Conservation (phyloP, 768 basidiomycete genomes). For the Cystobasidium onofrii region DNA sequence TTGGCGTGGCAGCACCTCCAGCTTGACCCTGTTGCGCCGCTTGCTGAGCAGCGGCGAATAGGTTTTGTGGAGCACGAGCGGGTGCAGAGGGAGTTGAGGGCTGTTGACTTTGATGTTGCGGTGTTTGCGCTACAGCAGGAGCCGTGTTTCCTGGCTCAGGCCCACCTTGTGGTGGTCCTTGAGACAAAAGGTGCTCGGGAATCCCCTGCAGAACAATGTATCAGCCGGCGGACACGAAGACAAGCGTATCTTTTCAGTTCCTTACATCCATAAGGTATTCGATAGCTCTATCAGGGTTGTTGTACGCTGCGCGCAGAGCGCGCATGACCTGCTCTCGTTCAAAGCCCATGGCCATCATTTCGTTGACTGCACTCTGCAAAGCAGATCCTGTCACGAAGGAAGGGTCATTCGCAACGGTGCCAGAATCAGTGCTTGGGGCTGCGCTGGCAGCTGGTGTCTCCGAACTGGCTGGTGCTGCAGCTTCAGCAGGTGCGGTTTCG, state of each 20-base stretch:
- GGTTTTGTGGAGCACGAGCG: slow-evolving; percentile 57
- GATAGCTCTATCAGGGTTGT: slow-evolving; percentile 96
- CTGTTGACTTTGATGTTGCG: slow-evolving; percentile 17
- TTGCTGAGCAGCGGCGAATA: slow-evolving; percentile 59
- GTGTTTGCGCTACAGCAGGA: slow-evolving; percentile 39
- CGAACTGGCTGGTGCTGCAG: slow-evolving; percentile 42
- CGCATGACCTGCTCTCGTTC: slow-evolving; percentile 70
- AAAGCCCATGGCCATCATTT: slow-evolving; percentile 94
- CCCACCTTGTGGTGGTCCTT: slow-evolving; percentile 37
- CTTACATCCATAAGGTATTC: slow-evolving; percentile 90
- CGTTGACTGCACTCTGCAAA: slow-evolving; percentile 66
- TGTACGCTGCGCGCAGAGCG: slow-evolving; percentile 84
- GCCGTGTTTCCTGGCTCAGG: slow-evolving; percentile 45
- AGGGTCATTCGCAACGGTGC: slow-evolving; percentile 44
- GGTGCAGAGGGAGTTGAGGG: slow-evolving; percentile 23
- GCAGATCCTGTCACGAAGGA: slow-evolving; percentile 69
- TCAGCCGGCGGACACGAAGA: slow-evolving; percentile 30
- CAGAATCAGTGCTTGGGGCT: slow-evolving; percentile 38
- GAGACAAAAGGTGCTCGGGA: slow-evolving; percentile 56
- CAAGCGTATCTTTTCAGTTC: slow-evolving; percentile 34
- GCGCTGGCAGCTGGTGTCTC: slow-evolving; percentile 35
- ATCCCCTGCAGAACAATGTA: slow-evolving; percentile 57
- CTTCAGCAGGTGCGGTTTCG: slow-evolving; percentile 41
- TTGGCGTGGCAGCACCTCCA: slow-evolving; percentile 41
- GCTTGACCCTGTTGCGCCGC: slow-evolving; percentile 41